Conservation (phyloP, 495 filamentous ascomycete genomes). For the Penicillium coprophilum region DNA sequence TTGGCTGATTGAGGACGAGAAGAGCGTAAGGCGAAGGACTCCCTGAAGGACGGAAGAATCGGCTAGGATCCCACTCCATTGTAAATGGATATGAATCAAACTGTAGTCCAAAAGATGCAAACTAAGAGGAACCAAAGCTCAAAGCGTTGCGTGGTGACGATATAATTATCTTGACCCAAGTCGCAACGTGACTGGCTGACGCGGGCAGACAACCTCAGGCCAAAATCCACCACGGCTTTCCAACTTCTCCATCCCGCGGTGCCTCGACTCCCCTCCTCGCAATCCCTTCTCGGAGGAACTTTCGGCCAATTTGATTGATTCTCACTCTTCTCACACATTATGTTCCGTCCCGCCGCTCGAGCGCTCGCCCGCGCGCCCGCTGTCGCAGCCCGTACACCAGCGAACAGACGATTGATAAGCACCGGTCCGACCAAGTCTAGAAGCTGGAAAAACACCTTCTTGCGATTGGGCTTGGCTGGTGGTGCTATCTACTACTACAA, state of each 20-base stretch:
- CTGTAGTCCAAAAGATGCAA: not conserved
- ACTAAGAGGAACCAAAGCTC: not conserved
- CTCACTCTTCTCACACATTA: constrained; percentile 32
- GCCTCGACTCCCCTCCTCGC: constrained; percentile 12
- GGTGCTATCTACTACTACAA: constrained; percentile 90
- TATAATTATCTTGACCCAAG: constrained; percentile 16
- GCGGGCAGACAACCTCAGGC: constrained; percentile 25
- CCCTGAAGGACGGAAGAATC: constrained; percentile 42
- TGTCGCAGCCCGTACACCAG: constrained; percentile 40
- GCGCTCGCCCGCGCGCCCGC: constrained; percentile 50
- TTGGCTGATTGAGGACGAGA: constrained; percentile 70
- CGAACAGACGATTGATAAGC: constrained; percentile 65
- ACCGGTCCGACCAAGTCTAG: constrained; percentile 67
- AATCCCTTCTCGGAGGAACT: constrained; percentile 17
- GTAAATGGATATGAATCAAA: not conserved
- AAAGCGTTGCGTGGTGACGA: constrained; percentile 10
- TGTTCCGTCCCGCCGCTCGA: constrained; percentile 63
- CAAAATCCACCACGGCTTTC: constrained; percentile 29
- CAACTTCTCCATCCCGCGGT: constrained; percentile 25
- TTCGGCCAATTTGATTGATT: constrained; percentile 16
- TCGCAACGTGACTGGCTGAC: constrained; percentile 32
- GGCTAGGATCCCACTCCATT: constrained; percentile 56
- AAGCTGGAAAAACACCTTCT: constrained; percentile 76
- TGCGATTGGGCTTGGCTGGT: constrained; percentile 72
- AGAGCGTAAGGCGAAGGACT: constrained; percentile 54